A percentile compares a stretch with the other conserved stretches of the same genome.
Evolutionary conservation across 192 early-diverging fungal genomes (phyloP).

Genomic region (Neocallimastix lanati): DNA sequence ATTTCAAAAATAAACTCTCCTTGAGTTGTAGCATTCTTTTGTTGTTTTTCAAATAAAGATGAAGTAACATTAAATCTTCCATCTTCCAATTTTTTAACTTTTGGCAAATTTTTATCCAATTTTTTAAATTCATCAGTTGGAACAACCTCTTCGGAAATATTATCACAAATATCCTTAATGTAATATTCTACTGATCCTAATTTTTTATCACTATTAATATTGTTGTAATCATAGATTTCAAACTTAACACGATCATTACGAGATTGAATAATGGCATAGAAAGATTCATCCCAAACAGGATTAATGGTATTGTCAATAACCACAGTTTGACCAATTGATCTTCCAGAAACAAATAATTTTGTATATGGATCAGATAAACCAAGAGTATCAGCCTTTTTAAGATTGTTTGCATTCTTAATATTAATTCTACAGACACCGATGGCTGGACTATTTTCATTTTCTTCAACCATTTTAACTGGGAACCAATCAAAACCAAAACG

Average conservation of each 20-base stretch:
- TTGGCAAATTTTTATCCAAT: neutral
- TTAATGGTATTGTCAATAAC: slow-evolving; percentile 65
- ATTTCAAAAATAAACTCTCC: neutral
- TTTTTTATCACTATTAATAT: slow-evolving; percentile 64
- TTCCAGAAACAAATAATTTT: slow-evolving; percentile 41
- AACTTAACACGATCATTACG: slow-evolving; percentile 51
- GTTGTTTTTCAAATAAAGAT: neutral
- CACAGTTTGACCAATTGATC: slow-evolving; percentile 52
- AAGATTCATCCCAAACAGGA: slow-evolving; percentile 81
- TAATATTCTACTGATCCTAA: slow-evolving; percentile 37
- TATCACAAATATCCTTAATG: slow-evolving; percentile 7
- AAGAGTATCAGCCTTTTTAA: slow-evolving; percentile 71
- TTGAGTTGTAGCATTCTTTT: neutral
- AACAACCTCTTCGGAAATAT: slow-evolving; percentile 9
- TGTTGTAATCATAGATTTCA: slow-evolving; percentile 77
- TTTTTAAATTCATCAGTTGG: neutral
- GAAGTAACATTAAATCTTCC: neutral
- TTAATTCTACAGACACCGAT: slow-evolving; percentile 65
- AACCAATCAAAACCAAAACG: slow-evolving; percentile 56
- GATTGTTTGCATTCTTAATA: slow-evolving; percentile 46
- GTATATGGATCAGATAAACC: slow-evolving; percentile 87
- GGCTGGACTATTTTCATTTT: slow-evolving; percentile 29
- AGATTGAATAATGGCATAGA: slow-evolving; percentile 67
- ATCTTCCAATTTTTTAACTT: neutral
- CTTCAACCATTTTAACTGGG: slow-evolving; percentile 56